These are phyloP conservation scores for Emergomyces africanus DNA, from an alignment of 2,329 filamentous ascomycete genomes.

Conservation along the genomic window DNA sequence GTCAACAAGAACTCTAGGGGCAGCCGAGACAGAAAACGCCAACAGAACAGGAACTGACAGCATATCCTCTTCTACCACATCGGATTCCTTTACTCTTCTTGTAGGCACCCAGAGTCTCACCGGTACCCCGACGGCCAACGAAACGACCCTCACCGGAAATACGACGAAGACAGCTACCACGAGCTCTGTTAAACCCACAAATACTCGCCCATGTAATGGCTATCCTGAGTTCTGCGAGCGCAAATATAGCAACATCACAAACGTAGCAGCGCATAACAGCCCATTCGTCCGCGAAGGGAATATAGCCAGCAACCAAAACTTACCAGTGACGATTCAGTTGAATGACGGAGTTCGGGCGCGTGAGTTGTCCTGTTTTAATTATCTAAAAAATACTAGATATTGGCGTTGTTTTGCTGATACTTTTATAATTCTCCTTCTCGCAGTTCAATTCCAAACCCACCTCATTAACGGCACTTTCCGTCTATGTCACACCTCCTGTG, in stretches of 20 bases:
- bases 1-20: slow-evolving; percentile 14
- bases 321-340: slow-evolving; percentile 56
- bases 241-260: slow-evolving; percentile 69
- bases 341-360: slow-evolving; percentile 56
- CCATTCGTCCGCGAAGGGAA: slow-evolving; percentile 60
- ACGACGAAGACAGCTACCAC: slow-evolving; percentile 34
- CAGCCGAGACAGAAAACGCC: slow-evolving; percentile 10
- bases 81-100: slow-evolving; percentile 29
- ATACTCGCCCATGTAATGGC: slow-evolving; percentile 70
- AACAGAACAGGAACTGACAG: slow-evolving; percentile 16
- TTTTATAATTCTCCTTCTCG: neutral
- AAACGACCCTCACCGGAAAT: slow-evolving; percentile 36
- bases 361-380: slow-evolving; percentile 19
- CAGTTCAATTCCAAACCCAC: slow-evolving; percentile 50
- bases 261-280: slow-evolving; percentile 68
- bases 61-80: slow-evolving; percentile 18
- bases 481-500: slow-evolving; percentile 77
- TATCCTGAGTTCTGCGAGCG: slow-evolving; percentile 63
- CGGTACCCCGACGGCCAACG: slow-evolving; percentile 11
- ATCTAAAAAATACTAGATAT: neutral
- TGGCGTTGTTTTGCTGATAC: neutral
- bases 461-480: slow-evolving; percentile 47
- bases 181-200: slow-evolving; percentile 41
- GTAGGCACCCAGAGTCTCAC: slow-evolving; percentile 23
- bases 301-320: slow-evolving; percentile 61